phyloP scores from a whole-genome alignment of 148 eudicot genomes.

The Cornus kousa region DNA sequence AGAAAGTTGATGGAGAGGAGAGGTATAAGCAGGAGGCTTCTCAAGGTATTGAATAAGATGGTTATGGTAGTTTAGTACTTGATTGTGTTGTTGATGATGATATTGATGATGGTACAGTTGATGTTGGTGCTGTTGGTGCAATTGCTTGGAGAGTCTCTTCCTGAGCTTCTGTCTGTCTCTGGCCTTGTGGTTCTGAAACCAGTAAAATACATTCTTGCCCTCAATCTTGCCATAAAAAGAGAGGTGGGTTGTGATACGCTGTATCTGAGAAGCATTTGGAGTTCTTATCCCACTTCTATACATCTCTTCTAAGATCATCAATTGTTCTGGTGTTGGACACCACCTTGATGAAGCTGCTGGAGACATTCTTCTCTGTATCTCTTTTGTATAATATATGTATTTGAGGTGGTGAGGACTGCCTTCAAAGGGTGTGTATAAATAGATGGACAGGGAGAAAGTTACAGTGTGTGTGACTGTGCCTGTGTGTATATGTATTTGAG shows the following conservation, averaged over 20 bases:
- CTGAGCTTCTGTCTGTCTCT: constrained; percentile 63
- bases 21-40: neutral
- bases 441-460: neutral
- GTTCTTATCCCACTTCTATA: constrained; percentile 57
- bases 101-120: neutral
- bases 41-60: neutral
- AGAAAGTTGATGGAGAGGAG: constrained; percentile 5
- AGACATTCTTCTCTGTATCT: constrained; percentile 13
- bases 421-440: neutral
- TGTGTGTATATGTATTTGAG: no score
- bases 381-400: neutral
- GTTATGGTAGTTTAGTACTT: neutral
- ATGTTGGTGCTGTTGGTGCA: neutral
- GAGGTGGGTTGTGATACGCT: constrained; percentile 60
- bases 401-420: neutral
- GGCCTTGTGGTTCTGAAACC: constrained; percentile 84
- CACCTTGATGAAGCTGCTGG: constrained; percentile 55
- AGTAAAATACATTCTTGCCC: constrained; percentile 73
- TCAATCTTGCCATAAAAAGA: constrained; percentile 59
- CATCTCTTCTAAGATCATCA: constrained; percentile 69
- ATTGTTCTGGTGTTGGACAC: constrained; percentile 74
- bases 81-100: constrained; percentile 2
- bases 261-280: constrained; percentile 60
- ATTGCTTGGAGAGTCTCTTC: constrained; percentile 25
- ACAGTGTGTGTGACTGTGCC: neutral